These are phyloP conservation scores for Tremella fuciformis DNA, from an alignment of 768 basidiomycete genomes.

Conservation along the genomic window DNA sequence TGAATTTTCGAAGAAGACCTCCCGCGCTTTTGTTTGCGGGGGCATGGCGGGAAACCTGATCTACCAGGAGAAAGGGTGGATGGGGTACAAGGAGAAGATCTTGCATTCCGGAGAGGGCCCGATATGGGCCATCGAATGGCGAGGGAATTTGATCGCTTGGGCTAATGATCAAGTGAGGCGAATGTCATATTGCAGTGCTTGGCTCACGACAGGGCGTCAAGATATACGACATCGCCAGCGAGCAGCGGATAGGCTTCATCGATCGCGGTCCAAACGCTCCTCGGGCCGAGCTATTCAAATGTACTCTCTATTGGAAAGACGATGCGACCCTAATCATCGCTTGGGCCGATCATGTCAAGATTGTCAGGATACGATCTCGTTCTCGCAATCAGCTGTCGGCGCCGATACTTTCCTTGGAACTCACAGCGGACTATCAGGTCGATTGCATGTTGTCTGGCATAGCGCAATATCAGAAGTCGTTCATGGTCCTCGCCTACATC, in stretches of 20 bases:
- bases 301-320: conserved; percentile 86
- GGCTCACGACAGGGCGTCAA: conserved; percentile 69
- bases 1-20: conserved; percentile 71
- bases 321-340: conserved; percentile 83
- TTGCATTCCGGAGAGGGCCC: conserved; percentile 85
- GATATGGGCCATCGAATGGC: conserved; percentile 88
- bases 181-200: conserved; percentile 2
- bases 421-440: conserved; percentile 84
- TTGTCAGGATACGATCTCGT: conserved; percentile 60
- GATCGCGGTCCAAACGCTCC: conserved; percentile 79
- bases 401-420: conserved; percentile 61
- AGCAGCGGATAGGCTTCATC: conserved; percentile 76
- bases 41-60: conserved; percentile 83
- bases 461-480: conserved; percentile 63
- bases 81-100: conserved; percentile 85
- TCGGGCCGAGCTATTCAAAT: conserved; percentile 91
- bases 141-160: conserved; percentile 85
- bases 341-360: conserved; percentile 92
- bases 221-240: conserved; percentile 78
- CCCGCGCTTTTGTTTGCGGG: conserved; percentile 81
- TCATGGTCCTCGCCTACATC: conserved; percentile 82
- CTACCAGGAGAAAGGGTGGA: conserved; percentile 93
- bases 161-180: conserved; percentile 83
- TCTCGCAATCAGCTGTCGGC: conserved; percentile 56
- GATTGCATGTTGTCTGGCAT: conserved; percentile 96